phyloP scores from a whole-genome alignment of 2,329 filamentous ascomycete species.

The Nothopassalora personata region DNA sequence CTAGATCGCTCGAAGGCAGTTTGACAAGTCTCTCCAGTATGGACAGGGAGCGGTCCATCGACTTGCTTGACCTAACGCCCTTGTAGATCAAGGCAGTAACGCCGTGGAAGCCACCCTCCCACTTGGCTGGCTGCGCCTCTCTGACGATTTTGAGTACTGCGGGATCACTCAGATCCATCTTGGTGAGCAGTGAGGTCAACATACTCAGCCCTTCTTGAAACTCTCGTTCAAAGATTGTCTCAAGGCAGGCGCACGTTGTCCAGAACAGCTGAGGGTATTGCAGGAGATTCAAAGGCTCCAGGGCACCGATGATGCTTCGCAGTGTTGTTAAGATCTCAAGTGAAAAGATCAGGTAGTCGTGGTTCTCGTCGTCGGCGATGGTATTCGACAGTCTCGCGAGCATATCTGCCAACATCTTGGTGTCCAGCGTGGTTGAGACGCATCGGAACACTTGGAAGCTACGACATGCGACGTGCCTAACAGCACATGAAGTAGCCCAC shows the following conservation, averaged over 20 bases:
- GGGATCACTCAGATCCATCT: conserved; percentile 71
- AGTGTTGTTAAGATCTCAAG: conserved; percentile 96
- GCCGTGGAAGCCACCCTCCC: conserved; percentile 86
- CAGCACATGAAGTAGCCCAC: conserved; percentile 96
- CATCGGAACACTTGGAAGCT: conserved; percentile 98
- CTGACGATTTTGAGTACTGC: conserved; percentile 64
- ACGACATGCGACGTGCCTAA: conserved; percentile 87
- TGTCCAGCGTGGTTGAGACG: conserved; percentile 83
- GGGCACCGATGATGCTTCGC: conserved; percentile 80
- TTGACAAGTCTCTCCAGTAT: conserved; percentile 73
- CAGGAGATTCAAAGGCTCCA: conserved; percentile 72
- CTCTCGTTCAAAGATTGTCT: conserved; percentile 93
- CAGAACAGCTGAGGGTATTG: conserved; percentile 96
- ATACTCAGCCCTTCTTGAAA: conserved; percentile 89
- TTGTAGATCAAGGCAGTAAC: conserved; percentile 84
- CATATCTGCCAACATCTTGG: conserved; percentile 95
- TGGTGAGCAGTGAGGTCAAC: conserved; percentile 78
- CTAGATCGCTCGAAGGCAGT: conserved; percentile 71
- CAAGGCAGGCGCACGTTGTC: conserved; percentile 92
- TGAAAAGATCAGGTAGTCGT: conserved; percentile 91
- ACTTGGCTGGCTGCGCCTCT: conserved; percentile 74
- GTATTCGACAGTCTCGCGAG: conserved; percentile 91
- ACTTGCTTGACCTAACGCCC: conserved; percentile 79
- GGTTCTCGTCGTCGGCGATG: conserved; percentile 80
- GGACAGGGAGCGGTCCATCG: conserved; percentile 69